Evolutionary conservation across 2,329 filamentous ascomycete species (phyloP), one percentile per base, ranked within the genome.

Genomic region (Fusarium devonianum): DNA sequence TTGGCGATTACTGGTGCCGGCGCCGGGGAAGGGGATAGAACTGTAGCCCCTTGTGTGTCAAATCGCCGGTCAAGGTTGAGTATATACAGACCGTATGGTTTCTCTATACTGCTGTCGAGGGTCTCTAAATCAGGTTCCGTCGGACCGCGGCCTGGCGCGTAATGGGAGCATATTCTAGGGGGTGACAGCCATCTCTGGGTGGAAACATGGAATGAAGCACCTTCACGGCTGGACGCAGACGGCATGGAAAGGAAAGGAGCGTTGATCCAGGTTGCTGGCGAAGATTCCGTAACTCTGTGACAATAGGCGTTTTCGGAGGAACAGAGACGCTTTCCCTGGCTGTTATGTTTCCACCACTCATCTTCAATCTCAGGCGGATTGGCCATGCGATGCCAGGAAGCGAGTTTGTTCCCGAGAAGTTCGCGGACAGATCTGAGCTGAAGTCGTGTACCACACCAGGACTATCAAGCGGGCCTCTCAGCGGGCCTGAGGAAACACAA

Each of bases 391-490:
- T 19, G 23, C 18, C n/a, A 53, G 17, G 7, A 43, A 29, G 29
- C 41, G 25, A 22, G 21, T 49, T 40, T 22, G 30, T 30, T 22
- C 25, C 36, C 23, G 36, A 30, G 13, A 22, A 32, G 34, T 49
- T 46, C 25, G 42, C 47, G 40, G 17, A 14, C 41, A 21, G 32
- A 38, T 21, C 49, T 30, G 38, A 61, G 59, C 49, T 63, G 58
- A 54, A 40, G 17, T 44, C 29, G 28, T 25, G 57, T 60, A 39
- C 14, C 26, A 61, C 49, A 16, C n/a, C 19, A 7, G 8, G 22
- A 17, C 17, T 32, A 21, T 30, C n/a, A 21, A 11, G 6, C 17
- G 35, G 38, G 14, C 21, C 21, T 23, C 30, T 43, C 30, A 38
- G n/a, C n/a, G 47, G 29, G 17, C 23, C 14, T 29, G n/a, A 10